These are phyloP conservation scores for Axilococcus clingmanii DNA, from an alignment of 139 green algal genomes.

Conservation along the genomic window DNA sequence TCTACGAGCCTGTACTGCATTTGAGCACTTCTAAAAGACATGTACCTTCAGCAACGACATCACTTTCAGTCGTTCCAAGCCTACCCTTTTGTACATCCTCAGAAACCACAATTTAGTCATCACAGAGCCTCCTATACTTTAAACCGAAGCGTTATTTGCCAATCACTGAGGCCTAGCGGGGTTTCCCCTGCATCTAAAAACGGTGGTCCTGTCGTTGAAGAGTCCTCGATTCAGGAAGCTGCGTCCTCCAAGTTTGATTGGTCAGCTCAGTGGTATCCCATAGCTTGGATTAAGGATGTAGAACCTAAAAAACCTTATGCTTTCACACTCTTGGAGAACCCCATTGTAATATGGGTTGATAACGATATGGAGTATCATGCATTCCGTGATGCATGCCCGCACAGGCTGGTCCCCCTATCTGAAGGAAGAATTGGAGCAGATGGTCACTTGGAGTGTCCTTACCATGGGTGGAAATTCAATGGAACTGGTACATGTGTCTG, in stretches of 20 bases:
- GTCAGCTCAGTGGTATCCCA: neutral
- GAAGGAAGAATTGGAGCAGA: constrained; percentile 30
- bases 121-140: too few relatives aligned
- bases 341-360: constrained; percentile 22
- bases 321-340: neutral
- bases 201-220: too few relatives aligned
- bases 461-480: constrained; percentile 39
- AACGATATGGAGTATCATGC: neutral
- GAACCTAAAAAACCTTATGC: neutral
- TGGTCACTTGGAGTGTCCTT: constrained; percentile 36
- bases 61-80: too few relatives aligned
- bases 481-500: constrained; percentile 20
- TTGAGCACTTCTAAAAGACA: too few relatives aligned
- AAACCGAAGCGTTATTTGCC: too few relatives aligned
- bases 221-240: neutral
- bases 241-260: neutral
- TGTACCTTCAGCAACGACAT: too few relatives aligned
- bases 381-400: constrained; percentile 31
- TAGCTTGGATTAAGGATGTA: neutral
- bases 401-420: constrained; percentile 37
- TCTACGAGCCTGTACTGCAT: too few relatives aligned
- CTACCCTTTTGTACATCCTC: too few relatives aligned
- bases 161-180: too few relatives aligned
- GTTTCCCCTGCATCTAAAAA: too few relatives aligned
- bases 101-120: too few relatives aligned